Evolutionary conservation across 495 filamentous ascomycete species (phyloP).

Genomic region (Aspergillus nidulans): DNA sequence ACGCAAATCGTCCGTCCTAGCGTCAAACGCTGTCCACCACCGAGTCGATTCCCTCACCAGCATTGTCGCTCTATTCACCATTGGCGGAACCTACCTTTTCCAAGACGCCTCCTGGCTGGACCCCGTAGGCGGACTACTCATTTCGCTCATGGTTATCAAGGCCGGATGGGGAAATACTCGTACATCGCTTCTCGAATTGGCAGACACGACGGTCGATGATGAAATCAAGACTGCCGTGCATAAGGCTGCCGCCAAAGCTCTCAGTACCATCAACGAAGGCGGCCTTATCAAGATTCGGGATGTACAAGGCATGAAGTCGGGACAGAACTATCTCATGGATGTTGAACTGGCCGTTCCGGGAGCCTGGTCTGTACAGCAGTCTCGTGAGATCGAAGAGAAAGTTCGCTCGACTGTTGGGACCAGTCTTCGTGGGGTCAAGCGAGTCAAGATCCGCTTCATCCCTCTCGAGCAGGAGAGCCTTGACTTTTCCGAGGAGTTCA

Average conservation of each 20-base stretch:
- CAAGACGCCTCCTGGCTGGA: conserved; percentile 84
- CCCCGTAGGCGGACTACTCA: conserved; percentile 87
- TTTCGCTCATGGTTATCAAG: conserved; percentile 86
- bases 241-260: conserved; percentile 55
- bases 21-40: conserved; percentile 94
- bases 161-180: conserved; percentile 85
- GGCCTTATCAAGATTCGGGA: conserved; percentile 57
- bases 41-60: conserved; percentile 92
- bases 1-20: conserved; percentile 92
- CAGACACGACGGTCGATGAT: conserved; percentile 80
- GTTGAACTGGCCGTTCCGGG: conserved; percentile 75
- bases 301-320: conserved; percentile 84
- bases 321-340: conserved; percentile 92
- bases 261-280: conserved; percentile 41
- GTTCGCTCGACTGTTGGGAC: conserved; percentile 65
- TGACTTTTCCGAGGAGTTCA: conserved; percentile 74
- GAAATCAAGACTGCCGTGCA: conserved; percentile 71
- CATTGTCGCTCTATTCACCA: conserved; percentile 83
- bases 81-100: conserved; percentile 83
- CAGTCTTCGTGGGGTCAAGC: conserved; percentile 75
- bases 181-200: conserved; percentile 76
- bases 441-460: conserved; percentile 77
- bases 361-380: conserved; percentile 64
- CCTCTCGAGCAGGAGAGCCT: conserved; percentile 50
- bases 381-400: conserved; percentile 62